Conservation (phyloP, 2,329 filamentous ascomycete species). For the Didymella pomorum region DNA sequence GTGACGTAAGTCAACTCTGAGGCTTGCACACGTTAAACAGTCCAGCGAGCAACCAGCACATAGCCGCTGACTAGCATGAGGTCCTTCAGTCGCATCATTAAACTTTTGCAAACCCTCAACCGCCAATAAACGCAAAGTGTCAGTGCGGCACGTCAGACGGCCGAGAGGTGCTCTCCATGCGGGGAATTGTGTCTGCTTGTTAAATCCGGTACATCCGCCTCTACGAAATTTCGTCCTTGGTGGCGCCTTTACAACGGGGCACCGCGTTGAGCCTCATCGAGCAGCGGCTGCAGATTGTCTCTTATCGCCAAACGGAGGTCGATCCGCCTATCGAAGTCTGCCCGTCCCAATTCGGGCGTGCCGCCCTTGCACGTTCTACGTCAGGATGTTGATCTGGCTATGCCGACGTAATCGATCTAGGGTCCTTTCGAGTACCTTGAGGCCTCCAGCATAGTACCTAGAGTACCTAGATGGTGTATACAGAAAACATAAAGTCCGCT, state of each 20-base stretch:
- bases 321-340: not conserved
- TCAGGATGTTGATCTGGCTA: slow-evolving; percentile 1
- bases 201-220: slow-evolving; percentile 6
- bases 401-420: slow-evolving; percentile 3
- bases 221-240: not conserved
- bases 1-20: slow-evolving; percentile 8
- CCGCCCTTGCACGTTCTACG: not conserved
- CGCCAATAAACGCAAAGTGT: not conserved
- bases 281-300: not conserved
- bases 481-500: slow-evolving; percentile 6
- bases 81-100: not conserved
- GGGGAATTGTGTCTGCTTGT: not conserved
- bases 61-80: not conserved
- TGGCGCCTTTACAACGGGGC: not conserved
- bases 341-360: not conserved
- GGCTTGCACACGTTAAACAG: not conserved
- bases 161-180: not conserved
- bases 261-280: slow-evolving; percentile 7
- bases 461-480: slow-evolving; percentile 18
- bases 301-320: slow-evolving; percentile 1
- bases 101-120: not conserved
- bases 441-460: not conserved
- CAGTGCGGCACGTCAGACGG: not conserved
- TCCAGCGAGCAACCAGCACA: not conserved
- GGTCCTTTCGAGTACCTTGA: not conserved